phyloP scores from a whole-genome alignment of 495 filamentous ascomycete species.

The Neurospora intermedia region DNA sequence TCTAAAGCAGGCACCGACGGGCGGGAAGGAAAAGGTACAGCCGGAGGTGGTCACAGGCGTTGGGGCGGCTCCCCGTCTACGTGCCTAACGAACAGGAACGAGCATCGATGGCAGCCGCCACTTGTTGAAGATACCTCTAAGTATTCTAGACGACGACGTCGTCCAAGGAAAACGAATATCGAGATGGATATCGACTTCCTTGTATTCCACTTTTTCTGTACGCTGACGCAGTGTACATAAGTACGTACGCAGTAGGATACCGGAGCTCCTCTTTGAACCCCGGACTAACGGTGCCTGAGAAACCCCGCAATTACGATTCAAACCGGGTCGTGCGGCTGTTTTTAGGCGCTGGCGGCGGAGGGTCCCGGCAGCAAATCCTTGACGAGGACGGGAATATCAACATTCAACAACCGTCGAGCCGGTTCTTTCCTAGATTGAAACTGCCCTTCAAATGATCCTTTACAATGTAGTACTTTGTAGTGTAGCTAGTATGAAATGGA shows the following conservation, averaged over 20 bases:
- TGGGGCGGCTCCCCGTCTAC: not conserved
- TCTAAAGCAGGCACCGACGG: not conserved
- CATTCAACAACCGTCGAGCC: not conserved
- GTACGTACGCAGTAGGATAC: not conserved
- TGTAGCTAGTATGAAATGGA: not conserved
- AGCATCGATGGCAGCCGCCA: too few relatives aligned
- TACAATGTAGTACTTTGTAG: not conserved
- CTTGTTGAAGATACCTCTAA: too few relatives aligned
- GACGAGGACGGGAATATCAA: not conserved
- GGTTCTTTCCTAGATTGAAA: not conserved
- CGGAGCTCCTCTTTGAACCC: not conserved
- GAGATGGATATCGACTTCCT: not conserved
- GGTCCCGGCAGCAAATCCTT: not conserved
- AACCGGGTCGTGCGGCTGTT: not conserved
- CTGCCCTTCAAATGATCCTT: not conserved
- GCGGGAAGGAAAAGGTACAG: not conserved
- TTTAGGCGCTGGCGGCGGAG: not conserved
- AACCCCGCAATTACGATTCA: not conserved
- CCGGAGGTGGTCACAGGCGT: not conserved
- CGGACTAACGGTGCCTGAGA: not conserved
- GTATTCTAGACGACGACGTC: not conserved
- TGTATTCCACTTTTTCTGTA: not conserved
- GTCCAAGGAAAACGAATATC: not conserved
- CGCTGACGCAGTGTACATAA: not conserved
- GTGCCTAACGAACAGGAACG: not conserved